Evolutionary conservation across 1,139 yeast species (phyloP), one percentile per base, ranked within the genome.

Genomic region (Debaryomycetaceae sp.): DNA sequence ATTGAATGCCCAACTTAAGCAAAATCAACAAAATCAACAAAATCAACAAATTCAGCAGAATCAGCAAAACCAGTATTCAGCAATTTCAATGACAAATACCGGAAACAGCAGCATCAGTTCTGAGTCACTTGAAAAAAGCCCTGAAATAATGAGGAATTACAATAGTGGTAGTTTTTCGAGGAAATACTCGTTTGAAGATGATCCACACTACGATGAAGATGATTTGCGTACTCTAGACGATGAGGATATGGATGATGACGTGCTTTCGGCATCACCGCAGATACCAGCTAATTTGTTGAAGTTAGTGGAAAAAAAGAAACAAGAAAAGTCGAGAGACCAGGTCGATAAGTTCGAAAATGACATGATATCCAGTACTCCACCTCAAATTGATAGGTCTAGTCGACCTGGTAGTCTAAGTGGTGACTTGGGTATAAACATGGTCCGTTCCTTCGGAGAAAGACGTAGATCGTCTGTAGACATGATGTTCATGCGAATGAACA

Each of bases 211-310:
- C 14, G 33, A 31, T 13, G 58, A 46, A 9, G 43, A 42, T 11
- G 50, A 48, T 26, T 22, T 22, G 11, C 51, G 56, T 39, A 53
- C 64, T 14, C 72, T 69, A 43, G 77, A 70, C 36, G 77, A 71
- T 37, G 77, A 73, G 39, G 75, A 70, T 31, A 52, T 69, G 42
- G 80, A 75, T 43, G 81, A 75, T 39, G 78, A 73, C 22, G 55
- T 78, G 29, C 58, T 80, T 19, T 76, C 83, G 0, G 81, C 80
- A 1, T 80, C 86, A 3, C 87, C 87, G 0, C 85, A 81, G 50
- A 81, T 81, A 4, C 87, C 87, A 0, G 79, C 77, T 32, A 78
- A 78, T 38, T 60, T 81, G 18, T 55, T 81, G 38, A 72, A 75
- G 48, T 59, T 80, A 46, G 85, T 75, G 9, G 86, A 81, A 49